phyloP scores from a whole-genome alignment of 768 basidiomycete species.

The Lactifluus subvellereus region DNA sequence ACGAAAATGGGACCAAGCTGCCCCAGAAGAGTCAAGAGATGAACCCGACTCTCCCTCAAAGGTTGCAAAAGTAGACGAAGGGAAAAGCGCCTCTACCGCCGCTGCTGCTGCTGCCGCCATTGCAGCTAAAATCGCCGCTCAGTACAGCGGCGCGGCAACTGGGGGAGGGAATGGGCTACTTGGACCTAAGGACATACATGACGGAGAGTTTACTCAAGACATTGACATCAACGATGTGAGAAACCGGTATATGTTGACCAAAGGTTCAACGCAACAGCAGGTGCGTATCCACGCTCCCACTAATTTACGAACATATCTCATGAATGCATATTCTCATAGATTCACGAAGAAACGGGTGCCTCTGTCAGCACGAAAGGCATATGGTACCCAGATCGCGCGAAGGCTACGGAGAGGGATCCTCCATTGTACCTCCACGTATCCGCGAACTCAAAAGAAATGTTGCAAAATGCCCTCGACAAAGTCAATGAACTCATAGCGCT shows the following conservation, averaged over 20 bases:
- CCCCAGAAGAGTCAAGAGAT: constrained; percentile 41
- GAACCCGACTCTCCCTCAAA: constrained; percentile 42
- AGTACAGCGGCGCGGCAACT: constrained; percentile 49
- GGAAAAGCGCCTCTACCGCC: constrained; percentile 60
- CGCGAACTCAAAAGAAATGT: constrained; percentile 57
- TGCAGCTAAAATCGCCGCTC: constrained; percentile 92
- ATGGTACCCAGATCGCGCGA: constrained; percentile 92
- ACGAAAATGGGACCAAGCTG: constrained; percentile 73
- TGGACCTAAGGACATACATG: constrained; percentile 57
- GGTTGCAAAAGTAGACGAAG: constrained; percentile 43
- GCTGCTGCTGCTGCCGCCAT: constrained; percentile 80
- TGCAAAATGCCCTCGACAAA: constrained; percentile 64
- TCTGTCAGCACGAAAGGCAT: constrained; percentile 89
- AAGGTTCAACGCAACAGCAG: constrained; percentile 87
- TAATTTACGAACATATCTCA: not conserved
- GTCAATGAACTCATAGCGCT: constrained; percentile 66
- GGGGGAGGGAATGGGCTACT: constrained; percentile 37
- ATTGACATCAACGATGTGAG: constrained; percentile 96
- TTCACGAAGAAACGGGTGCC: constrained; percentile 87
- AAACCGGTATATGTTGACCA: constrained; percentile 92
- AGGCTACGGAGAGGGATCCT: constrained; percentile 88
- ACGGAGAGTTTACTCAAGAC: constrained; percentile 79
- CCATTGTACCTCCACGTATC: constrained; percentile 92
- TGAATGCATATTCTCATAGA: constrained; percentile 41
- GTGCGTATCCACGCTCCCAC: constrained; percentile 38